phyloP scores from a whole-genome alignment of 176 grass and related monocot genomes.

The Secale cereale region DNA sequence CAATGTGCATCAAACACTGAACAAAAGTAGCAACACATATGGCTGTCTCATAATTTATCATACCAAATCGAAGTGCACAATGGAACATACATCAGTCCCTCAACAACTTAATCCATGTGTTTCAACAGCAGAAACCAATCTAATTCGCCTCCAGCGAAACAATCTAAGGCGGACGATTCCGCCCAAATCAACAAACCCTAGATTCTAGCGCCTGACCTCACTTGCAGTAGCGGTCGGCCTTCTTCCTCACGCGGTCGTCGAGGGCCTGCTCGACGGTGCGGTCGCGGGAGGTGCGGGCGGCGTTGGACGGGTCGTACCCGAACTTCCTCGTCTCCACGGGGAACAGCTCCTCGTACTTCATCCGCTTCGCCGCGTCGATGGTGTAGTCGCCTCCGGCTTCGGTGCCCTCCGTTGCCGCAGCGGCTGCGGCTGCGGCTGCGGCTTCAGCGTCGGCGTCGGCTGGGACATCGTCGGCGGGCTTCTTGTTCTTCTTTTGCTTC shows the following conservation, averaged over 20 bases:
- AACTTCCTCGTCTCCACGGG: slow-evolving; percentile 93
- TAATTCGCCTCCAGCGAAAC: not conserved
- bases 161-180: not conserved
- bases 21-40: not conserved
- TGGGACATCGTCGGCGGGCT: slow-evolving; percentile 37
- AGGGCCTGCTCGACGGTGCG: slow-evolving; percentile 78
- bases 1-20: not conserved
- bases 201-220: slow-evolving; percentile 45
- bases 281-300: slow-evolving; percentile 43
- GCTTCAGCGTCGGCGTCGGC: slow-evolving; percentile 20
- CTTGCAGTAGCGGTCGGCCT: slow-evolving; percentile 99
- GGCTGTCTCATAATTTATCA: not conserved
- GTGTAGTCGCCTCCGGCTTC: slow-evolving; percentile 58
- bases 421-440: not conserved
- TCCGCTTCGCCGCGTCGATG: slow-evolving; percentile 94
- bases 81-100: not conserved
- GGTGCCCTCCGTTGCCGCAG: not conserved
- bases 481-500: slow-evolving; percentile 80
- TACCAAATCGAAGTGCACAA: not conserved
- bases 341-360: slow-evolving; percentile 98
- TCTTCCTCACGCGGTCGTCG: slow-evolving; percentile 92
- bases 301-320: slow-evolving; percentile 82
- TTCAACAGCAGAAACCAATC: not conserved
- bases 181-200: slow-evolving; percentile 40
- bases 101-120: not conserved